A percentile compares a stretch with the other conserved stretches of the same genome.
phyloP scores from a whole-genome alignment of 2,329 filamentous ascomycete species.

The Cercospora brassicicola region DNA sequence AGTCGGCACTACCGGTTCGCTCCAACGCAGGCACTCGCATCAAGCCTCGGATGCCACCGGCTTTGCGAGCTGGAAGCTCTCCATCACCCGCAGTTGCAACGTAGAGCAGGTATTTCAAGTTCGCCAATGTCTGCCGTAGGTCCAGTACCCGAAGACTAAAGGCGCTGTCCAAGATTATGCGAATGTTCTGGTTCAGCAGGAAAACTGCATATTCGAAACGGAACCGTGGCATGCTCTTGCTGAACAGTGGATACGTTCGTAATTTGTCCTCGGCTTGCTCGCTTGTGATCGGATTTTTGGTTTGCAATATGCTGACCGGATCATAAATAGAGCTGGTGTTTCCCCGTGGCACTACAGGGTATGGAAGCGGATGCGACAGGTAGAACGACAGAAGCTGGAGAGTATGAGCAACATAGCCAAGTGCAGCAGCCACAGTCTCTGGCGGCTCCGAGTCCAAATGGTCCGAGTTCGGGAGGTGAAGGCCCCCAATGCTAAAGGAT shows the following conservation, averaged over 20 bases:
- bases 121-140: constrained; percentile 86
- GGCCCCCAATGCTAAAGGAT: constrained; percentile 77
- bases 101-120: constrained; percentile 89
- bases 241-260: constrained; percentile 73
- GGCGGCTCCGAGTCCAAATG: constrained; percentile 68
- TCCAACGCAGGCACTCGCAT: constrained; percentile 29
- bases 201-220: constrained; percentile 97
- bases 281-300: constrained; percentile 24
- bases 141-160: constrained; percentile 80
- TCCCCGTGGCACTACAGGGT: constrained; percentile 70
- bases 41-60: constrained; percentile 54
- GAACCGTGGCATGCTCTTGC: constrained; percentile 68
- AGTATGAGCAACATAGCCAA: constrained; percentile 77
- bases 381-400: constrained; percentile 79
- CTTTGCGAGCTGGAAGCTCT: constrained; percentile 58
- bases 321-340: constrained; percentile 77
- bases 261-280: constrained; percentile 29
- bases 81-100: constrained; percentile 78
- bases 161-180: constrained; percentile 60
- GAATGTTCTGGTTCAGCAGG: constrained; percentile 93
- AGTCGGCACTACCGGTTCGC: constrained; percentile 31
- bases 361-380: constrained; percentile 74
- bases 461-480: constrained; percentile 75
- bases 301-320: constrained; percentile 55
- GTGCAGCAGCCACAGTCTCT: constrained; percentile 73